Evolutionary conservation across 2,329 filamentous ascomycete species (phyloP).

Genomic region (Alternaria alternata): DNA sequence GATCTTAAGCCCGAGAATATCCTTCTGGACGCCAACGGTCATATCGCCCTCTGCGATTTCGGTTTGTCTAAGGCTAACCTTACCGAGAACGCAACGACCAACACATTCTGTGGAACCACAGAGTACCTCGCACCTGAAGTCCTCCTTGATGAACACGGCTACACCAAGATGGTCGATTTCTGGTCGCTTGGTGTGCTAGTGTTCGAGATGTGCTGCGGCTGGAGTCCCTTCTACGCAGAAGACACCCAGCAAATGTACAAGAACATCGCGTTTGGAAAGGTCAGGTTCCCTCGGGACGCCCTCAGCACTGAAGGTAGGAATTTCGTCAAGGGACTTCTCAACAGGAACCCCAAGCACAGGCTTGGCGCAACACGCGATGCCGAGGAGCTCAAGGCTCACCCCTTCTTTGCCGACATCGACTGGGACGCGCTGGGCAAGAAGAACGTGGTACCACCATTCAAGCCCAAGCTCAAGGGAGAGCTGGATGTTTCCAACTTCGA

Average conservation of each 20-base stretch:
- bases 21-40: constrained; percentile 92
- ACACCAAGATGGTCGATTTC: constrained; percentile 99
- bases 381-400: constrained; percentile 89
- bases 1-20: constrained; percentile 99
- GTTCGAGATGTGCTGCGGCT: constrained; percentile 99
- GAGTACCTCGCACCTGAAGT: constrained; percentile 98
- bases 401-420: constrained; percentile 94
- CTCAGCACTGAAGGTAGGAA: constrained; percentile 93
- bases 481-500: constrained; percentile 98
- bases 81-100: constrained; percentile 96
- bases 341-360: constrained; percentile 95
- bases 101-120: constrained; percentile 98
- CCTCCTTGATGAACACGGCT: constrained; percentile 92
- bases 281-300: constrained; percentile 93
- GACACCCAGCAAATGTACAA: constrained; percentile 99
- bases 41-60: constrained; percentile 97
- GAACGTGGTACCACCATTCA: constrained; percentile 94
- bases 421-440: constrained; percentile 90
- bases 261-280: constrained; percentile 99
- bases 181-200: constrained; percentile 98
- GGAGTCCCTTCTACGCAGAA: constrained; percentile 98
- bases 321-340: constrained; percentile 96
- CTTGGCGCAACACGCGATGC: constrained; percentile 91
- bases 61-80: constrained; percentile 97
- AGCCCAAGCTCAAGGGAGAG: constrained; percentile 94